These are phyloP conservation scores for Inosperma sp. DNA, from an alignment of 768 basidiomycete species.

Conservation along the genomic window DNA sequence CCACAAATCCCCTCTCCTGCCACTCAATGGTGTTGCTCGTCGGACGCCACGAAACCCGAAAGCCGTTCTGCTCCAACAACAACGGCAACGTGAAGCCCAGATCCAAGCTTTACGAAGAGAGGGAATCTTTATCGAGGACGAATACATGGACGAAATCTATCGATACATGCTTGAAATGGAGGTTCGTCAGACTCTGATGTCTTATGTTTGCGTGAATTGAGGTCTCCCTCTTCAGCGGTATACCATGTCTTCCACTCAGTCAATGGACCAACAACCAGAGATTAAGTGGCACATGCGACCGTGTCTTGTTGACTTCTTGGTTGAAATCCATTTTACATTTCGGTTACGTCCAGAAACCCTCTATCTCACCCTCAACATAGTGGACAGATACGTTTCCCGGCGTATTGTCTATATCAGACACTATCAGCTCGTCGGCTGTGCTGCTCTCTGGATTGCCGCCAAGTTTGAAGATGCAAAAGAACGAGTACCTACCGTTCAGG, in stretches of 20 bases:
- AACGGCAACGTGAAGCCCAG: slow-evolving; percentile 66
- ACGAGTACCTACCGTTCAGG: slow-evolving; percentile 92
- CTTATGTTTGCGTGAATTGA: slow-evolving; percentile 16
- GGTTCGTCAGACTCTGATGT: slow-evolving; percentile 48
- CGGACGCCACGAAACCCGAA: slow-evolving; percentile 67
- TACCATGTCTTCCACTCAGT: slow-evolving; percentile 88
- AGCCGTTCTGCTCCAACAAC: slow-evolving; percentile 51
- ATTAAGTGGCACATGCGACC: slow-evolving; percentile 99
- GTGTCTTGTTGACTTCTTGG: slow-evolving; percentile 96
- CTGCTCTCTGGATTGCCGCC: slow-evolving; percentile 97
- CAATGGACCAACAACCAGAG: slow-evolving; percentile 99
- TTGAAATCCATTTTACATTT: slow-evolving; percentile 98
- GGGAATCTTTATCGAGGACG: slow-evolving; percentile 83
- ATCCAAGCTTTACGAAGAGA: slow-evolving; percentile 65
- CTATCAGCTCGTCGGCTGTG: slow-evolving; percentile 98
- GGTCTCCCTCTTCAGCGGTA: slow-evolving; percentile 45
- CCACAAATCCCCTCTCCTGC: slow-evolving; percentile 53
- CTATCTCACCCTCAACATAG: slow-evolving; percentile 97
- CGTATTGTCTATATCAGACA: slow-evolving; percentile 99
- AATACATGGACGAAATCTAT: slow-evolving; percentile 90
- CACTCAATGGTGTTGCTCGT: slow-evolving; percentile 45
- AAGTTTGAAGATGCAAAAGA: slow-evolving; percentile 99
- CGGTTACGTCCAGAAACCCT: slow-evolving; percentile 97
- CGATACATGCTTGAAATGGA: slow-evolving; percentile 98
- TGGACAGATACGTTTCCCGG: slow-evolving; percentile 98